Evolutionary conservation across 305 asterid species (phyloP), one percentile per base, ranked within the genome.

Genomic region (Fraxinus floribunda): DNA sequence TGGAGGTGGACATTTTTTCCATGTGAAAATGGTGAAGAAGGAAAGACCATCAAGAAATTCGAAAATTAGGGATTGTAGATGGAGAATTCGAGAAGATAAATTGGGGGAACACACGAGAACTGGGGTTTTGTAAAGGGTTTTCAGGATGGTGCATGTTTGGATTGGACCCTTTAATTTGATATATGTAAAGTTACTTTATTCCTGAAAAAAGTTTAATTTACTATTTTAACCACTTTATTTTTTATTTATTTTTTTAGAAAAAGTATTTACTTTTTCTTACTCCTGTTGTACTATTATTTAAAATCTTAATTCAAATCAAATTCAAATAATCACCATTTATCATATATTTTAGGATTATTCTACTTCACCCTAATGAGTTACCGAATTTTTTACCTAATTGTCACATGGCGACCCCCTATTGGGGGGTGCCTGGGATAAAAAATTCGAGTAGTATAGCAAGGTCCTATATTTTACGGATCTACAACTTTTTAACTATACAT

Each of bases 81-180:
- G 36, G 7, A 74, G 52, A 77, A 76, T 75, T 30, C 38, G 74
- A 32, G 62, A 62, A 64, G 80, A 79, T 64, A 64, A 72, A 34
- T 68, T 66, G 26, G 10, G 49, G 78, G 78, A 80, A 44, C 80
- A 29, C 78, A 49, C 60, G 41, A 39, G 34, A 38, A 1, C 18
- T 81, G 81, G 89, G 91, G 92, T 76, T 90, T 85, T 86, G 87
- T 80, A 80, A 13, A 75, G 86, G 88, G 83, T 55, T 84, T 90
- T 77, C 22, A 20, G 75, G 81, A 64, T 66, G 35, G 20, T 9
- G 74, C 64, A 5, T 1, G 62, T 15, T 52, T 52, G 64, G 64
- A 16, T 52, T 5, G 64, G 24, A 52, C 9, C 9, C 8, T 15
- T 52, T 52, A 16, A 52, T 52, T 52, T 16, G 22, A 52, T 16